Base-by-base conservation (phyloP, 2,329 filamentous ascomycete species). In the Xylaria sp. region DNA sequence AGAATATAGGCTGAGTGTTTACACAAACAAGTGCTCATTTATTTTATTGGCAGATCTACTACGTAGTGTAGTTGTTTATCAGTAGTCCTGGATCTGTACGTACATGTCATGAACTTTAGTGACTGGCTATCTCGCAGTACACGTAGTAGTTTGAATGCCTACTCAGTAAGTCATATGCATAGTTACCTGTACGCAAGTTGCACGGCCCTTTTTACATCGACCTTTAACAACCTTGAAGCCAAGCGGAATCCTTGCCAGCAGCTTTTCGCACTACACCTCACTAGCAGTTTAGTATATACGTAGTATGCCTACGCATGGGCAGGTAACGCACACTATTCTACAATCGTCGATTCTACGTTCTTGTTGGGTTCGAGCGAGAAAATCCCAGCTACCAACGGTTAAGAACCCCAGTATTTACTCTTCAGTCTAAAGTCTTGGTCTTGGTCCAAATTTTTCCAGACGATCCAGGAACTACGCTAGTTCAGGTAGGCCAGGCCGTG, bases 321-420 rank as follows among this genome's bases (percentile, higher is more conserved):
- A 51, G 29, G 25, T 50, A 54, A 48, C 18, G 25, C 44, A 63
- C 53, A 44, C 59, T 66, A 66, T 63, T 18, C 58, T 63, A n/a
- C 18, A 58, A 35, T 29, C 5, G 57, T 60, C 48, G 27, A 47
- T 40, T 42, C 9, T 37, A n/a, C 23, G 29, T 47, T 48, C 57
- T 47, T 27, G 50, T 40, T 50, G 50, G 42, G 58, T 66, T 55
- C 35, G 58, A 62, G 50, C 27, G 42, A 37, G 50, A 32, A 40
- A 25, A 66, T 53, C 50, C 50, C 23, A 55, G 57, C 50, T 16
- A 54, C n/a, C 21, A 37, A 54, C n/a, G 13, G 63, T 60, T 13
- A 35, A 55, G 27, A 35, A 27, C 50, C 64, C 64, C 51, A 37
- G 58, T 27, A 63, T 40, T 48, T 47, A 40, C 25, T 23, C 23